These are phyloP conservation scores for Vitis rupestris DNA, from an alignment of 164 flowering plant genomes.

Conservation along the genomic window DNA sequence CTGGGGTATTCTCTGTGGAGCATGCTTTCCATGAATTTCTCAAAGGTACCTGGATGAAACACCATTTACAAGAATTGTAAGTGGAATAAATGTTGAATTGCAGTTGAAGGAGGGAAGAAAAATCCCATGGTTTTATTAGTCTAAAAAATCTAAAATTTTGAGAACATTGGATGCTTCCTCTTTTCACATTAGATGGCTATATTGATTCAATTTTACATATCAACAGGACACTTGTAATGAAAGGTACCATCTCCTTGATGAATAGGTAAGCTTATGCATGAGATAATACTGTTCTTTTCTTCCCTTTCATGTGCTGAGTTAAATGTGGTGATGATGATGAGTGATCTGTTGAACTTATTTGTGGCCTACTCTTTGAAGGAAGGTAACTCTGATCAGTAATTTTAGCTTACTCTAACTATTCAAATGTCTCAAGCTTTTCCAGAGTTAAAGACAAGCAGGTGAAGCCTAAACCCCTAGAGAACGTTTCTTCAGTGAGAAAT, in stretches of 20 bases:
- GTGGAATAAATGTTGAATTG: not conserved
- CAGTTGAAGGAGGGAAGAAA: not conserved
- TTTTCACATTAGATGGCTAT: no score
- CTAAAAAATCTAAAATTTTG: not conserved
- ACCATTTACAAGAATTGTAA: not conserved
- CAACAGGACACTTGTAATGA: not conserved
- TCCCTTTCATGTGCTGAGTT: no score
- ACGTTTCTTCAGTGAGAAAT: no score
- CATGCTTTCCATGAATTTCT: conserved; percentile 34
- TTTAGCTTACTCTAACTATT: no score
- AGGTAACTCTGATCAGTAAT: not conserved
- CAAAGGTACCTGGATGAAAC: conserved; percentile 30
- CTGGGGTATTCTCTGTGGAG: conserved; percentile 29
- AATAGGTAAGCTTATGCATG: not conserved
- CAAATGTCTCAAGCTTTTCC: no score
- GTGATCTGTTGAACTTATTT: no score
- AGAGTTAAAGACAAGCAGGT: no score
- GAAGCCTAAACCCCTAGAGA: no score
- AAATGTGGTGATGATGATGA: no score
- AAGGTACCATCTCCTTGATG: not conserved
- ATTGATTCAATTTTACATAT: not conserved
- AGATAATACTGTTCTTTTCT: no score
- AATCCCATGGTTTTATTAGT: not conserved
- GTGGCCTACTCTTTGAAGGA: not conserved
- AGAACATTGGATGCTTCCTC: not conserved